Percentiles rank a stretch among this genome's conserved stretches.
Conservation (phyloP, 805 yeast species). For the Torulaspora gathmanii region DNA sequence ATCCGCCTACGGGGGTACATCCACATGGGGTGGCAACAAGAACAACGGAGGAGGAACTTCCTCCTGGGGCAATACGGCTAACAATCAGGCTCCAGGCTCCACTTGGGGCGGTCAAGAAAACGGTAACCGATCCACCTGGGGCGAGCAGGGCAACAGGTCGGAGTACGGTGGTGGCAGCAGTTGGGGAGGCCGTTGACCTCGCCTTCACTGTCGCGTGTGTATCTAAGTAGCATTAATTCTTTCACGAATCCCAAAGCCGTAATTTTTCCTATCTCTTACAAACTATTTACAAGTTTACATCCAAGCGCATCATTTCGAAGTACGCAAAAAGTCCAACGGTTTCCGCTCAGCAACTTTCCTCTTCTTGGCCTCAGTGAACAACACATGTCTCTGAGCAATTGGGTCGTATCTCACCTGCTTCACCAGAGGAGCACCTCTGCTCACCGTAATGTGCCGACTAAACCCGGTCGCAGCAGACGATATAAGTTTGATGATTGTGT, state of each 20-base stretch:
- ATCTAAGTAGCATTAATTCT: constrained; percentile 4
- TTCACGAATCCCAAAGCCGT: background rate
- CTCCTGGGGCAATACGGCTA: constrained; percentile 38
- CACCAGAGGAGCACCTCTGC: constrained; percentile 74
- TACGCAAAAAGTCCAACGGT: constrained; percentile 47
- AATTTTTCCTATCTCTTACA: background rate
- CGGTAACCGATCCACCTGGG: constrained; percentile 39
- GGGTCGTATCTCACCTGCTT: constrained; percentile 87
- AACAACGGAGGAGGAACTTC: constrained; percentile 38
- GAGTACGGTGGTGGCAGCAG: constrained; percentile 31
- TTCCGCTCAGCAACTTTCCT: constrained; percentile 63
- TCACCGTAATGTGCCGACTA: constrained; percentile 72
- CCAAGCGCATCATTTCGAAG: constrained; percentile 8
- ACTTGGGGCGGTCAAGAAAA: constrained; percentile 37
- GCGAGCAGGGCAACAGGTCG: constrained; percentile 30
- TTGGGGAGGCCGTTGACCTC: constrained; percentile 30
- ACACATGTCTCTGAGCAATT: constrained; percentile 80
- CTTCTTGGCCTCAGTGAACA: constrained; percentile 83
- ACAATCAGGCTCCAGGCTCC: constrained; percentile 41
- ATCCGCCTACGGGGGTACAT: constrained; percentile 40
- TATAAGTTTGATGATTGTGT: constrained; percentile 76
- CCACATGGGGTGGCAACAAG: constrained; percentile 39
- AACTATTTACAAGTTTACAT: constrained; percentile 9
- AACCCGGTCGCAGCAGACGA: constrained; percentile 91
- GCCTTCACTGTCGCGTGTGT: background rate